Base-by-base conservation (phyloP, 2,329 filamentous ascomycete genomes). In the Talaromyces verruculosus region DNA sequence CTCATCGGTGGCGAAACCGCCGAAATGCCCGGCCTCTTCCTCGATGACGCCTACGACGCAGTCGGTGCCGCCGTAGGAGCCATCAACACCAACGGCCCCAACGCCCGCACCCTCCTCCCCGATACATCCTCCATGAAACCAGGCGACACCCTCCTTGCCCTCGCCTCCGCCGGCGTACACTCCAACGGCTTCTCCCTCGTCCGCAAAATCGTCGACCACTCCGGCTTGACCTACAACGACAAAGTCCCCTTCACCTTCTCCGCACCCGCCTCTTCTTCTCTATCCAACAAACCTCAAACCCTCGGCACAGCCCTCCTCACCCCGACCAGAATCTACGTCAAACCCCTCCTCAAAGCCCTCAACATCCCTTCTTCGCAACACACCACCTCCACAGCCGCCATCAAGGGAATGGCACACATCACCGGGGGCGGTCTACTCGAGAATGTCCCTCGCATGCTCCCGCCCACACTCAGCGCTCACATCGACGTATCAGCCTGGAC, bases 121-220 rank as follows among this genome's bases (percentile, higher is more conserved):
- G 86, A 89, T 71, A 90, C 86, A 69, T 83, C 87, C 10, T 84
- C 84, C 70, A 98, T 99, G 94, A 79, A 80, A 7, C 84, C 86
- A 68, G 95, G 94, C 35, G 94, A 99, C 75, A 83, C 97, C 3
- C 85, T 99, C 1, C 84, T 99, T 5, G 95, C 93, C 25, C 84
- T 99, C 11, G 89, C 87, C 11, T 97, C 93, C 28, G 91, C 87
- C 65, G 95, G 95, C 37, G 87, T 94, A 1, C 95, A 99, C 83
- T 97, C 93, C 39, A 99, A 99, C 79, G 95, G 95, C 59, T 99
- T 96, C 84, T 97, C 93, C 0, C 89, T 99, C n/a, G 90, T 98
- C 39, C 90, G 95, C 68, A 91, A 92, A 75, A 93, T 98, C 73
- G 84, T 98, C 69, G 88, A 92, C 71, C 84, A 85, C 67, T 86